phyloP scores from a whole-genome alignment of 495 filamentous ascomycete genomes.

The Emericellopsis terricola region DNA sequence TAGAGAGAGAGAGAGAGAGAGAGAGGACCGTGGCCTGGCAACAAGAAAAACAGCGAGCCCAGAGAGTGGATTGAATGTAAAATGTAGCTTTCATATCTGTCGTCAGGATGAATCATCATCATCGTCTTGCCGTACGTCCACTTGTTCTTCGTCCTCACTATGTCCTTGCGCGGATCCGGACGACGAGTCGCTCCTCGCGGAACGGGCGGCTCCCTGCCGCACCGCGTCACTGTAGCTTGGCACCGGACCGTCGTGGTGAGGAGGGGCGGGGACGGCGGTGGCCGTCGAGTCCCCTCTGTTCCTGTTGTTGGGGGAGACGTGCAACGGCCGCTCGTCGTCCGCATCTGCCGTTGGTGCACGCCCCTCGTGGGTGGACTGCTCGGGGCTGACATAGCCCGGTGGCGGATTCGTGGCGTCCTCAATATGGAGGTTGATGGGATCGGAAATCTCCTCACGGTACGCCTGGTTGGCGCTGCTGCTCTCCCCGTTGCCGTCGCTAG shows the following conservation, averaged over 20 bases:
- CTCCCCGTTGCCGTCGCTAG: constrained; percentile 62
- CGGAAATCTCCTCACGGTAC: constrained; percentile 10
- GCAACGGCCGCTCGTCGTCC: constrained; percentile 18
- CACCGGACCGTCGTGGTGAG: constrained; percentile 24
- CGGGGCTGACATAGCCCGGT: constrained; percentile 60
- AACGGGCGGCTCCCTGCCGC: constrained; percentile 25
- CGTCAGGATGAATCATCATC: no score
- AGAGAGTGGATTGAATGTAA: no score
- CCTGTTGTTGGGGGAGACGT: constrained; percentile 16
- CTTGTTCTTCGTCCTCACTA: no score
- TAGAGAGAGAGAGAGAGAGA: no score
- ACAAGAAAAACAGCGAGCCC: no score
- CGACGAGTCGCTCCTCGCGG: no score
- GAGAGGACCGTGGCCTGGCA: no score
- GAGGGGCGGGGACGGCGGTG: constrained; percentile 10
- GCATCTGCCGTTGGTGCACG: constrained; percentile 20
- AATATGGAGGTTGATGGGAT: constrained; percentile 18
- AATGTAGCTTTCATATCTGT: no score
- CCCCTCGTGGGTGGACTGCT: constrained; percentile 31
- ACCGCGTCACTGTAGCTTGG: constrained; percentile 54
- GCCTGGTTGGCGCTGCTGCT: constrained; percentile 35
- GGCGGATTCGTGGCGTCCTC: constrained; percentile 26
- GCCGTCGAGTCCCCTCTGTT: constrained; percentile 24
- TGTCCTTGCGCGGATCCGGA: no score
- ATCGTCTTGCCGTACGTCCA: no score